These are phyloP conservation scores for Eimeria maxima DNA, from an alignment of 169 alveolate species.

Conservation along the genomic window DNA sequence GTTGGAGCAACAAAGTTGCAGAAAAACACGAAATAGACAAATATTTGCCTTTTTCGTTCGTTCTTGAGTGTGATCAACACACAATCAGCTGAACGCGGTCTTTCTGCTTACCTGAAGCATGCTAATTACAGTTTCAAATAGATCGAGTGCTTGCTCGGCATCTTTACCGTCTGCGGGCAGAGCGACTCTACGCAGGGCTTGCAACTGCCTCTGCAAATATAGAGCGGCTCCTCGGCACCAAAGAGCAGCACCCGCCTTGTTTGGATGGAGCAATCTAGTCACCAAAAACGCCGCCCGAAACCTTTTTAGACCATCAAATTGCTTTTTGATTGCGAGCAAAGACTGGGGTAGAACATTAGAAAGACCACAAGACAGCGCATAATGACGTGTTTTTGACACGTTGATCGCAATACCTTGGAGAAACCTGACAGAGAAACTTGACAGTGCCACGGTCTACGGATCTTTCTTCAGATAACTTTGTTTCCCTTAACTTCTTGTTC, in stretches of 20 bases:
- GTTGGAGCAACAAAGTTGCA: background rate
- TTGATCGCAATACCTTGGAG: background rate
- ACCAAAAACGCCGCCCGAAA: conserved; percentile 54
- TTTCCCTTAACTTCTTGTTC: background rate
- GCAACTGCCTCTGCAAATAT: conserved; percentile 83
- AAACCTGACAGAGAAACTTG: too few species aligned
- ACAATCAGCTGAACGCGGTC: background rate
- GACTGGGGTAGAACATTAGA: conserved; percentile 28
- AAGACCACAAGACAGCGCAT: background rate
- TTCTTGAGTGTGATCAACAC: background rate
- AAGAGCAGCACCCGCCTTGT: conserved; percentile 81
- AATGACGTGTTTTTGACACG: background rate
- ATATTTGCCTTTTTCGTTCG: background rate
- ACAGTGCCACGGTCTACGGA: background rate
- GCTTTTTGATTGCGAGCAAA: conserved; percentile 52
- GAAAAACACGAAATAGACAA: background rate
- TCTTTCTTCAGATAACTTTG: background rate
- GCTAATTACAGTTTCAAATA: conserved; percentile 27
- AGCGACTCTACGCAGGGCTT: conserved; percentile 15
- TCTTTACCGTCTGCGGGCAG: conserved; percentile 60
- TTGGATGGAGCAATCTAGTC: conserved; percentile 64
- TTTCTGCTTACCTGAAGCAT: conserved; percentile 26
- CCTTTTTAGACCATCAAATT: conserved; percentile 43
- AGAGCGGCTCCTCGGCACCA: conserved; percentile 85
- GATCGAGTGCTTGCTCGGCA: conserved; percentile 36